These are phyloP conservation scores for Rhizopus microsporus DNA, from an alignment of 371 early-diverging fungal genomes.

Conservation along the genomic window DNA sequence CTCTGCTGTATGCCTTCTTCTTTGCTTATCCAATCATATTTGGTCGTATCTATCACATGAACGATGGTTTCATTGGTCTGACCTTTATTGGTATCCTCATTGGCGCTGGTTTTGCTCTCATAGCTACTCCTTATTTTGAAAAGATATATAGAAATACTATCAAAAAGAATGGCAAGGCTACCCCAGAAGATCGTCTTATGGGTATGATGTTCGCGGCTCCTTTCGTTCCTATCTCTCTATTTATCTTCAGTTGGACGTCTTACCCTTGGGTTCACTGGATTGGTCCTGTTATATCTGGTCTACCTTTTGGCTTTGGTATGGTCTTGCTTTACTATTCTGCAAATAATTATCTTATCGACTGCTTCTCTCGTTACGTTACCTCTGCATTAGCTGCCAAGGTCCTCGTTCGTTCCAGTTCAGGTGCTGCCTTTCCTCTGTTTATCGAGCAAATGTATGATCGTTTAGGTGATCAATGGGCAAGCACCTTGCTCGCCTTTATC, in stretches of 20 bases:
- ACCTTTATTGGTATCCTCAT: slow-evolving; percentile 45
- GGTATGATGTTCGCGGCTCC: slow-evolving; percentile 50
- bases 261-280: slow-evolving; percentile 45
- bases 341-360: slow-evolving; percentile 50
- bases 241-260: slow-evolving; percentile 51
- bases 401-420: slow-evolving; percentile 42
- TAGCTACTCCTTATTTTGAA: slow-evolving; percentile 38
- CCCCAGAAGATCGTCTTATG: slow-evolving; percentile 47
- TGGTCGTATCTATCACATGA: slow-evolving; percentile 32
- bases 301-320: slow-evolving; percentile 52
- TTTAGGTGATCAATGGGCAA: slow-evolving; percentile 45
- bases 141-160: slow-evolving; percentile 18
- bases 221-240: slow-evolving; percentile 44
- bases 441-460: slow-evolving; percentile 42
- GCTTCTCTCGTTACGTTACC: slow-evolving; percentile 41
- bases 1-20: slow-evolving; percentile 46
- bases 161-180: slow-evolving; percentile 20
- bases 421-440: slow-evolving; percentile 51
- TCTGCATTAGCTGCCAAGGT: slow-evolving; percentile 50
- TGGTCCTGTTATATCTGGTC: slow-evolving; percentile 33
- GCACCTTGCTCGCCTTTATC: slow-evolving; percentile 44
- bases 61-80: slow-evolving; percentile 42
- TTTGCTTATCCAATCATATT: slow-evolving; percentile 49
- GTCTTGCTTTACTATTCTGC: slow-evolving; percentile 41
- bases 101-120: slow-evolving; percentile 37